A percentile compares a stretch with the other conserved stretches of the same genome.
Conservation (phyloP, 495 filamentous ascomycete genomes). For the Astrocystis sublimbata region DNA sequence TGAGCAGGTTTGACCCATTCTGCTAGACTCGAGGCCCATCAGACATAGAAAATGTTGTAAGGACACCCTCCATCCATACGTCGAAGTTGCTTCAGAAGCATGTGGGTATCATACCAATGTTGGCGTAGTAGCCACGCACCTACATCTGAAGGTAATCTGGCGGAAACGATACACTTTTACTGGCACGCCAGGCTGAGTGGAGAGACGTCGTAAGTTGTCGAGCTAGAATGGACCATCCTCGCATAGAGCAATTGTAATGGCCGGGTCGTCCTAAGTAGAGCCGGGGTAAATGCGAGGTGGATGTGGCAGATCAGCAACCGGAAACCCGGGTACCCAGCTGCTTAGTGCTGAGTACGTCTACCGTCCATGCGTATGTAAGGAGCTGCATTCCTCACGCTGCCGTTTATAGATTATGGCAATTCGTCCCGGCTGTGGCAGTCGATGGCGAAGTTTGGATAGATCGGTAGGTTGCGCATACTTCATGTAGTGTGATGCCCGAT, state of each 20-base stretch:
- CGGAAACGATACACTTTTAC: neutral
- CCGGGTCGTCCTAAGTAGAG: slow-evolving; percentile 13
- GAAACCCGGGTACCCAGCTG: neutral
- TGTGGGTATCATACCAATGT: neutral
- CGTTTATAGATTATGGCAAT: slow-evolving; percentile 15
- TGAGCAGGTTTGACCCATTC: neutral
- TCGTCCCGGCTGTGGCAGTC: slow-evolving; percentile 8
- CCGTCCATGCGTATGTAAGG: slow-evolving; percentile 10
- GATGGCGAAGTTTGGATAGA: slow-evolving; percentile 5
- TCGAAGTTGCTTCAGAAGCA: too few species aligned
- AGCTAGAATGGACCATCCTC: slow-evolving; percentile 34
- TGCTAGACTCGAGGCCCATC: neutral
- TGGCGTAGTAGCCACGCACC: neutral
- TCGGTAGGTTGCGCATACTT: slow-evolving; percentile 2
- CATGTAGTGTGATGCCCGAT: slow-evolving; percentile 4
- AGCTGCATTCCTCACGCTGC: slow-evolving; percentile 8
- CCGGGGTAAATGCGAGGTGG: slow-evolving; percentile 21
- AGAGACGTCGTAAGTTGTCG: neutral
- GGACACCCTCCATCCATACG: too few species aligned
- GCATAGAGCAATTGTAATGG: slow-evolving; percentile 25
- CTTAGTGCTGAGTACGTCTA: neutral
- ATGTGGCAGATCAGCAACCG: slow-evolving; percentile 2
- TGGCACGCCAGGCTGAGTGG: neutral
- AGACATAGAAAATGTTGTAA: neutral
- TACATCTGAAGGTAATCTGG: neutral